Evolutionary conservation across 1,284 basidiomycete genomes (phyloP), one percentile per base, ranked within the genome.

Genomic region (Flammula alnicola): DNA sequence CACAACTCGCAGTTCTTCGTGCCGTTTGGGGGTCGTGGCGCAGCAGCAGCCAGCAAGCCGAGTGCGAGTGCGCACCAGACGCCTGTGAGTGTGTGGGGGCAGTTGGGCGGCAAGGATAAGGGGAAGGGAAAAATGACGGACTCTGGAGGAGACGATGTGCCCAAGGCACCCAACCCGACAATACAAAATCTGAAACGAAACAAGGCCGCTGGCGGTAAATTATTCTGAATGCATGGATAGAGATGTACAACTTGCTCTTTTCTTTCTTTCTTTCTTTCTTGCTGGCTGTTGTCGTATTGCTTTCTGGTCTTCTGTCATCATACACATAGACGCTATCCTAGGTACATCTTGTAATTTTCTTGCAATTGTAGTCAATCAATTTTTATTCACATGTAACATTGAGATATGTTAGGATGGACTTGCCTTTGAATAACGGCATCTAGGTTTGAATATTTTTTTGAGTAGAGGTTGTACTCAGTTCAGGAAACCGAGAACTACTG

Each of bases 31-130:
- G 22, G 30, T 20, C 31, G 41, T 7, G 27, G 33, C 38, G 20
- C 35, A 31, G 60, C 12, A 60, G 17, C 61, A 57, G 11, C 57
- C 61, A 9, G 52, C n/a, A 54, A n/a, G 19, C 31, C n/a, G n/a
- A 44, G 50, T 16, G 16, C 40, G 5, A 27, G 19, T 11, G 23
- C 19, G 35, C 49, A 27, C 14, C 50, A 46, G 47, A 41, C 46
- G 32, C 46, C 26, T 8, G 43, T 31, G 4, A 23, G 31, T 12
- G 19, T 36, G 14, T 47, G 37, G 39, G 50, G 54, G 35, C 47
- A 49, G 47, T 43, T 49, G 26, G 31, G 31, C 29, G 44, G 38
- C 14, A 36, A 46, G 36, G 46, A 52, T n/a, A 49, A 48, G 29
- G 47, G 51, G 42, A 53, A 56, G 26, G 43, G 38, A 5, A 49